A percentile compares a stretch with the other conserved stretches of the same genome.
Evolutionary conservation across 2,329 filamentous ascomycete species (phyloP).

Genomic region (Claviceps sp.): DNA sequence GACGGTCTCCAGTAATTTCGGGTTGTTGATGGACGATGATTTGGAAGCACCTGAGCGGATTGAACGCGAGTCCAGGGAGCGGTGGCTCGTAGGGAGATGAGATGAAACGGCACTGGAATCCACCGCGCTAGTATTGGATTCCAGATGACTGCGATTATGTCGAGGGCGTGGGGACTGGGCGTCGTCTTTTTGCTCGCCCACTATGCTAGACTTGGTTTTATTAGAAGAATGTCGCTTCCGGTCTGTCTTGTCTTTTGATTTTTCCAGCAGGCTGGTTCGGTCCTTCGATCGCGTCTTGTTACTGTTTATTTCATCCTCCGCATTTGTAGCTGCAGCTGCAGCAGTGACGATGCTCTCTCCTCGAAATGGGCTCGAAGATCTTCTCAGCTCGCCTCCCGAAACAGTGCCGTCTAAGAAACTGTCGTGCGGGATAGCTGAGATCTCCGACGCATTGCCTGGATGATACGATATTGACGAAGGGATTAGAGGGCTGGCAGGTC

Average conservation of each 20-base stretch:
- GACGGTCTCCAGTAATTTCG: constrained; percentile 77
- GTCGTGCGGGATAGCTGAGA: constrained; percentile 60
- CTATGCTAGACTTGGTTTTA: constrained; percentile 37
- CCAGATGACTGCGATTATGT: constrained; percentile 38
- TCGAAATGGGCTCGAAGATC: constrained; percentile 29
- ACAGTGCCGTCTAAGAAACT: constrained; percentile 49
- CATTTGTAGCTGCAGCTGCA: constrained; percentile 18
- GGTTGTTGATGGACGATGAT: constrained; percentile 83
- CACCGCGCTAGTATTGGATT: constrained; percentile 37
- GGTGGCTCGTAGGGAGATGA: constrained; percentile 38
- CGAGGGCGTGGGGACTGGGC: constrained; percentile 35
- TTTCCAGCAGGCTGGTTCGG: constrained; percentile 25
- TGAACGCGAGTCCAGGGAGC: constrained; percentile 41
- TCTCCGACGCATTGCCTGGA: constrained; percentile 61
- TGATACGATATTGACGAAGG: constrained; percentile 47
- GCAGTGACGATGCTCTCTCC: constrained; percentile 25
- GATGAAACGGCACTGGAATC: constrained; percentile 44
- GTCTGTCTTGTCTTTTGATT: constrained; percentile 35
- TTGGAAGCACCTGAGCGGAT: constrained; percentile 38
- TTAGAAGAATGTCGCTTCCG: constrained; percentile 25
- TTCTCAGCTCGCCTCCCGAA: constrained; percentile 25
- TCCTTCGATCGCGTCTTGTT: constrained; percentile 34
- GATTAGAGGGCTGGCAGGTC: constrained; percentile 55
- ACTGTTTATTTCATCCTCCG: constrained; percentile 25
- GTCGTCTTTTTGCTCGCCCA: constrained; percentile 32